Evolutionary conservation across 352 stramenopile genomes (phyloP).

Genomic region (Phytophthora sp.): DNA sequence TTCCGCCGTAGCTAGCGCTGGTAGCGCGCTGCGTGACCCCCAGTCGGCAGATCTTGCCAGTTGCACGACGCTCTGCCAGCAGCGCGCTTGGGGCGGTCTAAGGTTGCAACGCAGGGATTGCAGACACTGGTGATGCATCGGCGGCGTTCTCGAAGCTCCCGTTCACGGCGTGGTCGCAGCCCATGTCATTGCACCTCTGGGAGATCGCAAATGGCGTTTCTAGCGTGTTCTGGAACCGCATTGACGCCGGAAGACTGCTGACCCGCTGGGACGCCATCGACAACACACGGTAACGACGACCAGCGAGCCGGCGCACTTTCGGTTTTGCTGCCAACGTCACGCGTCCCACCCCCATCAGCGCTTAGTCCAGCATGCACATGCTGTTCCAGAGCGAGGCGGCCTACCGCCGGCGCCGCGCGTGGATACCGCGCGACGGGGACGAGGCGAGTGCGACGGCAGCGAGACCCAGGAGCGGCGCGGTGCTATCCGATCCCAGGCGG

Average conservation of each 20-base stretch:
- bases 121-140: too few species aligned
- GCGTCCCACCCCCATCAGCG: neutral
- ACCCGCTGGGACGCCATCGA: constrained; percentile 1
- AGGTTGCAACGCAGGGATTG: neutral
- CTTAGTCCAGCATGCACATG: constrained; percentile 25
- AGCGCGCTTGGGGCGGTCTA: too few species aligned
- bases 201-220: neutral
- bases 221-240: neutral
- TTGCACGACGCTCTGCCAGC: constrained; percentile 2
- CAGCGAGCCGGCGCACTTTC: constrained; percentile 9
- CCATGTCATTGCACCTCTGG: neutral
- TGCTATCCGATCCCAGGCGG: neutral
- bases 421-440: constrained; percentile 18
- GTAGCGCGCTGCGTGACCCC: neutral
- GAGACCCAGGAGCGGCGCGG: neutral
- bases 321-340: constrained; percentile 12
- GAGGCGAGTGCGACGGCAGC: neutral
- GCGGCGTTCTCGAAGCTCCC: too few species aligned
- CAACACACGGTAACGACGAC: constrained; percentile 5
- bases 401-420: constrained; percentile 17
- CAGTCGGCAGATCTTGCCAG: constrained; percentile 1
- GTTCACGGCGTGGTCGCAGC: too few species aligned
- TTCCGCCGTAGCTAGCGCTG: neutral
- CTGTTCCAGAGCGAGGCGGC: constrained; percentile 29
- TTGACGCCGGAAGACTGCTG: constrained; percentile 13